Evolutionary conservation across 163 green algal genomes (phyloP), one percentile per base, ranked within the genome.

Genomic region (Scenedesmus sp.): DNA sequence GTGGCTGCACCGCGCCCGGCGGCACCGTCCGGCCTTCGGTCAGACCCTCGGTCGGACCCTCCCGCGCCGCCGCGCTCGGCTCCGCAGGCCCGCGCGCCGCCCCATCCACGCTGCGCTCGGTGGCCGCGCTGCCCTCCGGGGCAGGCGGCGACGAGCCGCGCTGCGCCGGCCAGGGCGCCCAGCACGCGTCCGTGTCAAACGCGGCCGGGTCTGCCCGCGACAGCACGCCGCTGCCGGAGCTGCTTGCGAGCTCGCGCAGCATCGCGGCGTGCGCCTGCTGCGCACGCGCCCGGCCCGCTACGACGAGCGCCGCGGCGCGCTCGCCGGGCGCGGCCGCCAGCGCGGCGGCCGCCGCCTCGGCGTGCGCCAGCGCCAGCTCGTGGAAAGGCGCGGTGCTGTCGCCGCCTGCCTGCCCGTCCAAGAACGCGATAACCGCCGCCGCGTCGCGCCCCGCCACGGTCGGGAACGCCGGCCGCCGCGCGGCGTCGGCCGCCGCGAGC

Each of bases 281-380:
- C 53, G 66, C 66, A 5, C 45, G 36, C 6, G 69, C 69, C 3
- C 47, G 1, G 1, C 69, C 69, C 31, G 36, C 10, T 66, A 53
- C 54, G 29, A 77, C 15, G 20, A 77, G 14, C n/a, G 69, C 69
- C 42, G 54, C 69, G 26, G 54, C 53, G 45, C 66, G 69, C 13
- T 45, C n/a, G 15, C 31, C 48, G 14, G 1, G 39, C 53, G 24
- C 33, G 53, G 34, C 53, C 42, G 3, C 18, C 69, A 48, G 39
- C 53, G 39, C 53, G 28, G 33, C 69, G 9, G 69, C 69, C 42
- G 63, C 63, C 57, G 22, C 11, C 28, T 39, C 4, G n/a, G 69
- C 69, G 56, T 77, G 54, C n/a, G 66, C 34, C 33, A 60, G 11
- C 31, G 69, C 69, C 54, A 63, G 48, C 20, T 63, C 28, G 36